Conservation (phyloP, 1,284 basidiomycete genomes). For the Ustilago bromivora region DNA sequence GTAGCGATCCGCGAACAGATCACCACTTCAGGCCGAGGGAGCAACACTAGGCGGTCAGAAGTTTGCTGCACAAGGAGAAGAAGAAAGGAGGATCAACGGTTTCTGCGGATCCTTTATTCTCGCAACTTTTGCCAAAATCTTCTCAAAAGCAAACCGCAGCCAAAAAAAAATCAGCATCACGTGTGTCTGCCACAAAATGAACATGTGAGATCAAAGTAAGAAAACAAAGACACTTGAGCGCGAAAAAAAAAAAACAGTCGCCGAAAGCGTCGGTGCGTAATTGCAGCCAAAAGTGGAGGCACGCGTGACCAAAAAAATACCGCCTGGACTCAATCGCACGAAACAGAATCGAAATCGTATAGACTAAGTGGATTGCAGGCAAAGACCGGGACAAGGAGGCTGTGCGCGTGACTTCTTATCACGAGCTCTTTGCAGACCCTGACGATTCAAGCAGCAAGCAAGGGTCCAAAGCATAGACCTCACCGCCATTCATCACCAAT, state of each 20-base stretch:
- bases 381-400: too few species aligned
- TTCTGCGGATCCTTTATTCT: constrained; percentile 9
- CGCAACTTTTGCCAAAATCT: neutral
- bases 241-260: neutral
- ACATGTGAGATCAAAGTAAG: constrained; percentile 22
- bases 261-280: neutral
- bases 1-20: neutral
- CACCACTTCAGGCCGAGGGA: constrained; percentile 43
- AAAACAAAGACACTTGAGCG: neutral
- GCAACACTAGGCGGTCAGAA: constrained; percentile 55
- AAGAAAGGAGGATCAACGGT: constrained; percentile 30
- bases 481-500: neutral
- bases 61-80: constrained; percentile 57
- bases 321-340: too few species aligned
- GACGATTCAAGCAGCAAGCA: neutral
- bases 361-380: too few species aligned
- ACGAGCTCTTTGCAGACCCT: neutral
- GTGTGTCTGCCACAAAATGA: constrained; percentile 4
- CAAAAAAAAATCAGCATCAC: constrained; percentile 19
- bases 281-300: neutral
- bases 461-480: constrained; percentile 2
- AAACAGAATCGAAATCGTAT: too few species aligned
- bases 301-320: neutral
- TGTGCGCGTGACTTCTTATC: neutral
- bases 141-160: constrained; percentile 2